Evolutionary conservation across 768 basidiomycete species (phyloP).

Genomic region (Lactarius akahatsu): DNA sequence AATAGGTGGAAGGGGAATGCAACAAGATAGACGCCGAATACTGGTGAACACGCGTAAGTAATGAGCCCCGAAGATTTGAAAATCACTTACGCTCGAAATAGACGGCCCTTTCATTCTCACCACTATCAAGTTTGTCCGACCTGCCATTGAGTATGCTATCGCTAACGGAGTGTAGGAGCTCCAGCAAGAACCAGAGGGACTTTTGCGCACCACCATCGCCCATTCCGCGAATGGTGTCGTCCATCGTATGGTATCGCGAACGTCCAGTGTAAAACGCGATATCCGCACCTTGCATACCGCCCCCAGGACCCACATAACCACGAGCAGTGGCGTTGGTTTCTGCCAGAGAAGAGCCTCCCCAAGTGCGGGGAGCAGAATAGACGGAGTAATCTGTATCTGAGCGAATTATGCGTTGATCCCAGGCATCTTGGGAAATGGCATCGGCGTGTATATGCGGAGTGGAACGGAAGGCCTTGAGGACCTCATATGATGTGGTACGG

Average conservation of each 20-base stretch:
- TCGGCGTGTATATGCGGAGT: constrained; percentile 73
- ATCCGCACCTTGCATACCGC: constrained; percentile 68
- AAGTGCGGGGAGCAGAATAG: constrained; percentile 42
- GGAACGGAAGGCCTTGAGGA: constrained; percentile 53
- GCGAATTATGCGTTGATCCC: constrained; percentile 60
- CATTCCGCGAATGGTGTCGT: constrained; percentile 63
- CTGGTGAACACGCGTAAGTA: constrained; percentile 38
- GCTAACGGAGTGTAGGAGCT: constrained; percentile 57
- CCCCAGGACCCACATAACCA: constrained; percentile 23
- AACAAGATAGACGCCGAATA: constrained; percentile 56
- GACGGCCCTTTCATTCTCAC: constrained; percentile 41
- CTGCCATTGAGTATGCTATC: constrained; percentile 48
- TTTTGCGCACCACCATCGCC: constrained; percentile 47
- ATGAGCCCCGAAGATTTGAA: not conserved
- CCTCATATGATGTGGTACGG: constrained; percentile 60
- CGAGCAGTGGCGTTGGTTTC: not conserved
- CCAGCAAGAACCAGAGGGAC: constrained; percentile 80
- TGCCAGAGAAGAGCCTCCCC: not conserved
- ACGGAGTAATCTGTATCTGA: constrained; percentile 75
- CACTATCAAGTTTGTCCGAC: constrained; percentile 30
- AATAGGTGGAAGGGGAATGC: constrained; percentile 53
- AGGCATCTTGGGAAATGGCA: constrained; percentile 66
- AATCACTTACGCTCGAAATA: constrained; percentile 69
- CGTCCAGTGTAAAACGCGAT: constrained; percentile 76
- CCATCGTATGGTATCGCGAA: constrained; percentile 74